Base-by-base conservation (phyloP, 208 protist species). In the Blechomonas ayalai region DNA sequence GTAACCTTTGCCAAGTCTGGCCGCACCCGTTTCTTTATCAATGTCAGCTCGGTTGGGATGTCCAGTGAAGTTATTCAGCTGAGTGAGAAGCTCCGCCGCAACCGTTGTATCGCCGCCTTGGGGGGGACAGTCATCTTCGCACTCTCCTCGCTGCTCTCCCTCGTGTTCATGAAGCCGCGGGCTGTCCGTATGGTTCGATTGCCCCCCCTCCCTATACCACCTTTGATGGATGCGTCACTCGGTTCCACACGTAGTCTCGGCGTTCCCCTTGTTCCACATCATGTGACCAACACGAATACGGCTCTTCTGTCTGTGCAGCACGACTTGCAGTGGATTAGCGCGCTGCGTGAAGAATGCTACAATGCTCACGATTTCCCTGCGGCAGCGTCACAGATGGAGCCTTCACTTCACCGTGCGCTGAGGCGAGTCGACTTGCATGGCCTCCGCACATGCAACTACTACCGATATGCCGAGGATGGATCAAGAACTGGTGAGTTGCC, bases 41-140 rank as follows among this genome's bases (percentile, higher is more conserved):
- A 92, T 51, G 74, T 82, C 33, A 86, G 73, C 51, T 88, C 78
- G 9, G 69, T 70, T 39, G 79, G 83, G 22, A 74, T 92, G 66
- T 89, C 79, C 6, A 77, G 68, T 44, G 80, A 92, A 41, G 83
- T 92, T 15, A 70, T 92, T 33, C 41, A 60, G 33, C 67, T 63
- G 2, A 67, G 52, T n/a, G 75, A 88, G 52, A 53, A 53, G 1
- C 70, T 82, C 20, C 79, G 77, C 25, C 26, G 22, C 25, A 72
- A 42, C 18, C 35, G 47, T 6, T 36, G 70, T n/a, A 36, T 84
- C 9, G 58, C 66, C 1, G 24, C 48, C 22, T 36, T 73, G 0
- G 76, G 75, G 18, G 83, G 83, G 7, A 45, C 39, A 0, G 19
- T 79, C 1, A 59, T 92, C 33, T 92, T 89, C 42, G 78, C 73